These are phyloP conservation scores for Lepiota venenata DNA, from an alignment of 768 basidiomycete genomes.

Conservation along the genomic window DNA sequence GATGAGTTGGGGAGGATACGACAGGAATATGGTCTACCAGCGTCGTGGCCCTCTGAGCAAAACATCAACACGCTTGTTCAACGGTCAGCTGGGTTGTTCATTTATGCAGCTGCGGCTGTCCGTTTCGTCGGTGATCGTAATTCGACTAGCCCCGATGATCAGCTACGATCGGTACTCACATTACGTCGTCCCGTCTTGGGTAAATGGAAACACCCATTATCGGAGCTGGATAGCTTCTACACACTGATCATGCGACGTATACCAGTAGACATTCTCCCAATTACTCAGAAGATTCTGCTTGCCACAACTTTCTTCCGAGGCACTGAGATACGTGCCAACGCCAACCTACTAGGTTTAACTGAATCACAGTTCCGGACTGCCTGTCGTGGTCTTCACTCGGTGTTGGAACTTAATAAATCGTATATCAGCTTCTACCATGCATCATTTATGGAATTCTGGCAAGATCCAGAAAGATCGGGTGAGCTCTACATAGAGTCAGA, in stretches of 20 bases:
- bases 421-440: background rate
- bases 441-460: background rate
- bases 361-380: background rate
- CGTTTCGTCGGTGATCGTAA: conserved; percentile 3
- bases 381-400: background rate
- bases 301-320: background rate
- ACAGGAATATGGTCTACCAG: background rate
- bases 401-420: background rate
- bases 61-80: background rate
- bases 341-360: background rate
- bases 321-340: background rate
- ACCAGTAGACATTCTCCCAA: background rate
- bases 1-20: conserved; percentile 4
- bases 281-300: background rate
- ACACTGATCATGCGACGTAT: background rate
- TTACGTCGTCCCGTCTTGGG: background rate
- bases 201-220: background rate
- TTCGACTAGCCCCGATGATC: background rate
- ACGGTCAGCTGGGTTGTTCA: conserved; percentile 5
- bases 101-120: conserved; percentile 1
- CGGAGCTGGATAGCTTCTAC: background rate
- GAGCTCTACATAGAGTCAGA: background rate
- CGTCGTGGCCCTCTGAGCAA: conserved; percentile 10
- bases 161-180: background rate
- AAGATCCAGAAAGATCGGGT: background rate